Evolutionary conservation across 2,329 filamentous ascomycete genomes (phyloP).

Genomic region (Colletotrichum sp.): DNA sequence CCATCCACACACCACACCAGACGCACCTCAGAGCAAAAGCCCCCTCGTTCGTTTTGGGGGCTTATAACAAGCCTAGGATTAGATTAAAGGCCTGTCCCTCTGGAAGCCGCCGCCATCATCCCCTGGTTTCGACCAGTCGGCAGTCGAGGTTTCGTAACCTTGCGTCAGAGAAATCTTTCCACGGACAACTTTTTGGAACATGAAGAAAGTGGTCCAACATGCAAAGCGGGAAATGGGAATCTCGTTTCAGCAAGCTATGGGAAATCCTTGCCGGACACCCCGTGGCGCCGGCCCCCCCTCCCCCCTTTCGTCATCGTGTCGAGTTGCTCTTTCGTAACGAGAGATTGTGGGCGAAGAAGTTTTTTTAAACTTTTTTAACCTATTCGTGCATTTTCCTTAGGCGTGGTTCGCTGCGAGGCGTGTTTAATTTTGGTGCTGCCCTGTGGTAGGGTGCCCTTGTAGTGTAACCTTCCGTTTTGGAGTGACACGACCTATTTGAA

Average conservation of each 20-base stretch:
- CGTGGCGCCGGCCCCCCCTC: not conserved
- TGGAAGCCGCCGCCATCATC: not conserved
- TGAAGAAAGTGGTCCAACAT: not conserved
- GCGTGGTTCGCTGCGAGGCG: not conserved
- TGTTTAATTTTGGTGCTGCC: not conserved
- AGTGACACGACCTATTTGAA: not conserved
- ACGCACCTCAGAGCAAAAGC: not conserved
- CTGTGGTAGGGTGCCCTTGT: not conserved
- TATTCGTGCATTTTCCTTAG: not conserved
- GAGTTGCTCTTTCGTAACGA: not conserved
- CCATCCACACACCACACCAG: not conserved
- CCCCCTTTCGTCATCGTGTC: not conserved
- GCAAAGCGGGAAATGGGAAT: not conserved
- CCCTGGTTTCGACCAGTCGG: not conserved
- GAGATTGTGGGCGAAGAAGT: not conserved
- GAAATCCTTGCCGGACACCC: not conserved
- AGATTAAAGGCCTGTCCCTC: not conserved
- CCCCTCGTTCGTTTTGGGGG: not conserved
- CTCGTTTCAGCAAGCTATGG: slow-evolving; percentile 3
- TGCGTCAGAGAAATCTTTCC: not conserved
- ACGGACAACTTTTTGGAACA: not conserved
- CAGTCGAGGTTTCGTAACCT: not conserved
- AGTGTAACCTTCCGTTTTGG: not conserved
- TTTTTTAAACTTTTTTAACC: slow-evolving; percentile 3
- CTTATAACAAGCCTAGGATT: not conserved